phyloP scores from a whole-genome alignment of 495 filamentous ascomycete genomes.

The Penicillium ucsense region DNA sequence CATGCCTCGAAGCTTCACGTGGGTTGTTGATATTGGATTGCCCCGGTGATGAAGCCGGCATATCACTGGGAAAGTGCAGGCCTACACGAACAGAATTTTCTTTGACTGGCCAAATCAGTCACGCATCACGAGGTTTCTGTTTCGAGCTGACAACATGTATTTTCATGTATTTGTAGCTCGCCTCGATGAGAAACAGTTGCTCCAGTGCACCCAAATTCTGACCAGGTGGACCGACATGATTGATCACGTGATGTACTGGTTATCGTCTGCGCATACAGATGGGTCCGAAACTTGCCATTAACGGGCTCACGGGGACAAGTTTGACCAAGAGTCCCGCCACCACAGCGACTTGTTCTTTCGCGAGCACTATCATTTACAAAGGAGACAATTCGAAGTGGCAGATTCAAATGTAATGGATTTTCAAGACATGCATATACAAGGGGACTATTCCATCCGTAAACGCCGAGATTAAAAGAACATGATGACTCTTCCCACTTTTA shows the following conservation, averaged over 20 bases:
- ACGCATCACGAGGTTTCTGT: slow-evolving; percentile 3
- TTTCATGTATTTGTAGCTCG: not conserved
- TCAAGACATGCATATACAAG: slow-evolving; percentile 19
- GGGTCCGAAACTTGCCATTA: too few species aligned
- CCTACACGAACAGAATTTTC: not conserved
- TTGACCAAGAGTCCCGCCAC: too few species aligned
- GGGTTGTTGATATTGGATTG: not conserved
- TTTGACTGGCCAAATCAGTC: not conserved
- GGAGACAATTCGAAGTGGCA: not conserved
- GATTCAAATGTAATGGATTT: slow-evolving; percentile 7
- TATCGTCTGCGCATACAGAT: too few species aligned
- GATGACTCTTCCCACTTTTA: slow-evolving; percentile 5
- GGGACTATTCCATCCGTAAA: slow-evolving; percentile 17
- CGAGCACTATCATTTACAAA: not conserved
- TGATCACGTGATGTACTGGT: slow-evolving; percentile 2
- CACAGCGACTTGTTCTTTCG: too few species aligned
- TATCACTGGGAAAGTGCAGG: slow-evolving; percentile 3
- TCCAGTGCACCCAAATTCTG: slow-evolving; percentile 6
- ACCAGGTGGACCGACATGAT: slow-evolving; percentile 4
- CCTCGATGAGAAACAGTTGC: not conserved
- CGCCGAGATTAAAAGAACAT: slow-evolving; percentile 8
- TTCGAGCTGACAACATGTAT: not conserved
- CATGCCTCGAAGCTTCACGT: slow-evolving; percentile 19
- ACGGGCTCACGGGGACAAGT: too few species aligned
- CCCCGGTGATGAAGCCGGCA: not conserved